These are phyloP conservation scores for Stentor roeselii DNA, from an alignment of 73 alveolate genomes.

Conservation along the genomic window DNA sequence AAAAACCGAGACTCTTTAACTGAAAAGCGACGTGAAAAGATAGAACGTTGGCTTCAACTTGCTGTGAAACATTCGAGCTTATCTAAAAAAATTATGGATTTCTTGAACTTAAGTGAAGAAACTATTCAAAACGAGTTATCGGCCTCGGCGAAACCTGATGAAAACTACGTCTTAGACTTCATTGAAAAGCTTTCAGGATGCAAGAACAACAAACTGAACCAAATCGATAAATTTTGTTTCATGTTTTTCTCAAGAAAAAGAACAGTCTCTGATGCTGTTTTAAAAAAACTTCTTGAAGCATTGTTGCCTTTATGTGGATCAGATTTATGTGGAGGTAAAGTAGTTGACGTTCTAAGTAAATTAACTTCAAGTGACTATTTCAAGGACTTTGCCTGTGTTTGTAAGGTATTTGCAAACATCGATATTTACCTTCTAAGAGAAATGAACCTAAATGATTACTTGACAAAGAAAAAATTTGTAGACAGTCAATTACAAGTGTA, in stretches of 20 bases:
- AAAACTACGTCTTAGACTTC: not conserved
- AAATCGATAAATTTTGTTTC: not conserved
- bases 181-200: not conserved
- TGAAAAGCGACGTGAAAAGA: not conserved
- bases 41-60: not conserved
- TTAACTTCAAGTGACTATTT: not conserved
- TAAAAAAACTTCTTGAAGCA: not conserved
- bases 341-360: not conserved
- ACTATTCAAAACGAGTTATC: not conserved
- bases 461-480: not conserved
- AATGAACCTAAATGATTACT: slow-evolving; percentile 1
- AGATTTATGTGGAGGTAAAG: slow-evolving; percentile 8
- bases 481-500: not conserved
- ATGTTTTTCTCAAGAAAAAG: not conserved
- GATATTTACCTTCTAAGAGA: not conserved
- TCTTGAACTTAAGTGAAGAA: not conserved
- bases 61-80: not conserved
- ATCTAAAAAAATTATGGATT: not conserved
- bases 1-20: not conserved
- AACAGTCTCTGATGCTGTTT: not conserved
- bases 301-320: not conserved
- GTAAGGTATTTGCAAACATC: not conserved
- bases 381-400: not conserved
- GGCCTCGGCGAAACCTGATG: not conserved
- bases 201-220: not conserved